Conservation (phyloP, 768 basidiomycete genomes). For the Mycena filopes region DNA sequence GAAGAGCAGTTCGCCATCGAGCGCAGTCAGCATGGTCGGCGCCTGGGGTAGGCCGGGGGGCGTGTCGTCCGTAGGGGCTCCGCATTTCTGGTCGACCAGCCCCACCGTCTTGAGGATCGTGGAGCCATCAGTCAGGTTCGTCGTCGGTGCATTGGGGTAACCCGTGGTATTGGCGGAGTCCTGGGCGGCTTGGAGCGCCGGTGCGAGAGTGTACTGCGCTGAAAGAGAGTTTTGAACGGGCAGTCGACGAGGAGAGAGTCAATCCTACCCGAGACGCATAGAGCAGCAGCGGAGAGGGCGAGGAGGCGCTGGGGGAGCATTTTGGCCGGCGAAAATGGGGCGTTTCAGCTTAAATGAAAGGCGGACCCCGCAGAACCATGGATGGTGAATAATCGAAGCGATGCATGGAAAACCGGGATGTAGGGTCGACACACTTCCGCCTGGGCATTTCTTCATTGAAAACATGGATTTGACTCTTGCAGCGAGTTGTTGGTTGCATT, state of each 20-base stretch:
- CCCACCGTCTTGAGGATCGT: constrained; percentile 30
- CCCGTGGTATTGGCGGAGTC: constrained; percentile 14
- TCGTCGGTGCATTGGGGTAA: neutral
- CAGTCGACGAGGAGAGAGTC: neutral
- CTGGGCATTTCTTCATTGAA: too few species aligned
- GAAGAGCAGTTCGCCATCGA: constrained; percentile 31
- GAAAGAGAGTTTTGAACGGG: neutral
- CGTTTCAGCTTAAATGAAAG: neutral
- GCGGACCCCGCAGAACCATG: neutral
- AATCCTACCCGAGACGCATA: constrained; percentile 20
- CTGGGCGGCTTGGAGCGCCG: constrained; percentile 18
- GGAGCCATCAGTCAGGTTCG: constrained; percentile 28
- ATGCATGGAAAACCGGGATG: neutral
- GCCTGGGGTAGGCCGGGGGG: constrained; percentile 29
- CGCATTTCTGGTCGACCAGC: constrained; percentile 31
- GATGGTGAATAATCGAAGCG: constrained; percentile 16
- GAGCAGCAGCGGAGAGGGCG: constrained; percentile 13
- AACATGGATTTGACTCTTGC: too few species aligned
- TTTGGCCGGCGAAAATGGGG: constrained; percentile 1
- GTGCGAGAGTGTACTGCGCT: constrained; percentile 21
- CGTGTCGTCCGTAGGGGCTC: constrained; percentile 25
- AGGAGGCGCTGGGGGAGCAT: constrained; percentile 16
- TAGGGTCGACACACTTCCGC: too few species aligned
- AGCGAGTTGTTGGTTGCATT: too few species aligned
- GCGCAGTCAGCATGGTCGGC: constrained; percentile 33